Conservation (phyloP, 2,329 filamentous ascomycete species). For the Daldinia eschscholtzii region DNA sequence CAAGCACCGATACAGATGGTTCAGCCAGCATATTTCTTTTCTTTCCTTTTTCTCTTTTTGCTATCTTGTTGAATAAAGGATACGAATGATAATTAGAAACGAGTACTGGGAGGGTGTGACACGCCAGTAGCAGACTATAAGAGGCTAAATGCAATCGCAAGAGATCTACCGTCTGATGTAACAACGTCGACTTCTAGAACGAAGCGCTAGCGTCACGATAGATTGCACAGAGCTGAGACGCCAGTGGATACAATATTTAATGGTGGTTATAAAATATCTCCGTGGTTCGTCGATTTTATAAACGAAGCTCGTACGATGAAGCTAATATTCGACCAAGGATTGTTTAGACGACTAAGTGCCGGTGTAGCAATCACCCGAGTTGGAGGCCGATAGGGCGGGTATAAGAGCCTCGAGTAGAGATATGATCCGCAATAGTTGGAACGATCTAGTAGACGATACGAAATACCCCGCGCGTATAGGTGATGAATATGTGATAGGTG, state of each 20-base stretch:
- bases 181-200: slow-evolving; percentile 29
- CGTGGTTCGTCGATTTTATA: slow-evolving; percentile 11
- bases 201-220: slow-evolving; percentile 29
- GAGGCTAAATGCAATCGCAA: slow-evolving; percentile 34
- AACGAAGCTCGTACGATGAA: slow-evolving; percentile 22
- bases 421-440: slow-evolving; percentile 22
- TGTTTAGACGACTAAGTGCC: slow-evolving; percentile 19
- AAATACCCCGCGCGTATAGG: slow-evolving; percentile 26
- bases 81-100: slow-evolving; percentile 2
- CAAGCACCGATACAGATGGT: slow-evolving; percentile 53
- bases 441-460: slow-evolving; percentile 26
- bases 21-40: slow-evolving; percentile 47
- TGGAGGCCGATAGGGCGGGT: slow-evolving; percentile 25
- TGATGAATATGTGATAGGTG: slow-evolving; percentile 7
- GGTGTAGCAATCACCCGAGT: slow-evolving; percentile 41
- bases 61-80: background rate
- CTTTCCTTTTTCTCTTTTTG: slow-evolving; percentile 19
- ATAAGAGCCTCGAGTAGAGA: slow-evolving; percentile 23
- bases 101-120: slow-evolving; percentile 11
- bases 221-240: slow-evolving; percentile 25
- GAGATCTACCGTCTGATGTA: slow-evolving; percentile 22
- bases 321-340: slow-evolving; percentile 13
- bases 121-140: slow-evolving; percentile 22
- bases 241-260: slow-evolving; percentile 1
- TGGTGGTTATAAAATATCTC: slow-evolving; percentile 16